Base-by-base conservation (phyloP, 768 basidiomycete genomes). In the Suillus plorans region DNA sequence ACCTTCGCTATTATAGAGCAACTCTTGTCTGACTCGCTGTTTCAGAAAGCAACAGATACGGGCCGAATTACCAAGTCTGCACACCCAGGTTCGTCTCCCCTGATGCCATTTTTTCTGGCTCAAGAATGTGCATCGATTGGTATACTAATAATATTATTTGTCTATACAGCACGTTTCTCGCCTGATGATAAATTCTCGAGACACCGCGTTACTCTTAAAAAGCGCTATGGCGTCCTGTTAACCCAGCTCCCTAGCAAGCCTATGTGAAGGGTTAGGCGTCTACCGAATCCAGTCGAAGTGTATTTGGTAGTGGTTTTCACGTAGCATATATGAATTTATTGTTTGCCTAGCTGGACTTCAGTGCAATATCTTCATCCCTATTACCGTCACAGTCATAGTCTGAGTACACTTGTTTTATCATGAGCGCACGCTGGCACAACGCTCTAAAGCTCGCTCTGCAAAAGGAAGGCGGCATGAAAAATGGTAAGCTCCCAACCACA, bases 121-220 rank as follows among this genome's bases (percentile, higher is more conserved):
- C 60, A 20, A 39, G 47, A 52, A 28, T 25, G 34, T 52, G 47
- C 56, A 64, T 63, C 1, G 18, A 16, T 16, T 12, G 2, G 31
- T 36, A 16, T 16, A n/a, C 47, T 28, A 20, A 42, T 65, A 37
- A 42, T 65, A 37, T 52, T 44, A 42, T 10, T 47, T 60, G 22
- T 9, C n/a, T 47, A 36, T 55, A 60, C 64, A 97, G 97, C 97
- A 18, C 95, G 97, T 47, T 99, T 99, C 80, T 98, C 97, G 16
- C 97, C 97, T 13, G 97, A 99, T 77, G 97, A 99, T 86, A 99
- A 99, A 81, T 99, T 97, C 80, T 97, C 95, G 66, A 86, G 95
- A 67, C 97, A 99, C 74, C 91, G 97, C 66, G 95, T 99, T 66
- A 97, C 95, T 6, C 89, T 98, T 74, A 99, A 99, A 83, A 94